Evolutionary conservation across 495 filamentous ascomycete genomes (phyloP), one percentile per base, ranked within the genome.

Genomic region (Penicillium paradoxum): DNA sequence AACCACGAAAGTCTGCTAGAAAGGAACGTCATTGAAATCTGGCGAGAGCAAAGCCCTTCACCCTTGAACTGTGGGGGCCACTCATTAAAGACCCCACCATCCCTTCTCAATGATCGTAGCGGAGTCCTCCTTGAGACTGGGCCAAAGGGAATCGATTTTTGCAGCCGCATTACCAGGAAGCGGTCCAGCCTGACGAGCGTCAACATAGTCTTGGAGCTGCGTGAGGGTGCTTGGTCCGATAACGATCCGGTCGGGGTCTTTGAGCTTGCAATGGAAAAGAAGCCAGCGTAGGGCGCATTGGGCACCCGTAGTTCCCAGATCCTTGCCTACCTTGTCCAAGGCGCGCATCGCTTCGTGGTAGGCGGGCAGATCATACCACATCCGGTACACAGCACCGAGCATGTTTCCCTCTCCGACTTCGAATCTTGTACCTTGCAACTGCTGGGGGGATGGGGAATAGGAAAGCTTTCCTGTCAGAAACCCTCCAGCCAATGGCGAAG

Each of bases 401-500:
- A 62, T 53, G 29, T 68, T 61, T 0, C 41, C 53, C n/a, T 60
- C 53, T 2, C 27, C 39, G n/a, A 45, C 40, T 39, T 62, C 59
- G 37, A 68, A 68, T 7, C 65, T 63, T 6, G 63, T 72, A 0
- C 63, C 66, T 32, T 36, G 36, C 19, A 59, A 24, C 24, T 56
- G 9, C 14, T 43, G 49, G 2, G 42, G 18, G 13, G 53, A 44
- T 9, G 60, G 38, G n/a, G 49, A 52, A 19, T 54, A 49, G 7
- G 58, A 60, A 17, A 68, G 39, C 33, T 72, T 75, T 6, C 68
- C 63, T 0, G 79, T 81, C 1, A 80, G 58, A 41, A 75, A 76
- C 1, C 79, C 78, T 13, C 76, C 78, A 3, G 76, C 75, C 11
- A 79, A 64, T 1, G 79, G 76, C 32, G 73, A 55, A n/a, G 42